These are phyloP conservation scores for Rubus parviflorus DNA, from an alignment of 306 rosid species.

Conservation along the genomic window DNA sequence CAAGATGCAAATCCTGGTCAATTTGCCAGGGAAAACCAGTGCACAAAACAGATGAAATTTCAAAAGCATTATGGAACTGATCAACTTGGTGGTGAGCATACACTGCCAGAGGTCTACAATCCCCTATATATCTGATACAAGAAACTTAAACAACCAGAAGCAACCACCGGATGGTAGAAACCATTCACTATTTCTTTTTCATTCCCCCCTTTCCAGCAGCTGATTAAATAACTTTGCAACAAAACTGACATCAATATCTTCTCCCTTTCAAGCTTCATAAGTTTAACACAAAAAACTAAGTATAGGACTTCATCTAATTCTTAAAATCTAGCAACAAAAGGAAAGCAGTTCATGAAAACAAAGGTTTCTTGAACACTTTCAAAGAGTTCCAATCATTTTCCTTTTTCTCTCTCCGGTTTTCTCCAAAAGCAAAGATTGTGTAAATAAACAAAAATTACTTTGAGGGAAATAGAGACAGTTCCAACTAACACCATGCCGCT, in stretches of 20 bases:
- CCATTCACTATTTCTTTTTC: background rate
- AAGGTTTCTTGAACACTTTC: too few relatives aligned
- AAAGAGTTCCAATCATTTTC: too few relatives aligned
- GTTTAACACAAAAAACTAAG: too few relatives aligned
- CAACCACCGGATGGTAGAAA: background rate
- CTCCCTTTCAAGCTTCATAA: background rate
- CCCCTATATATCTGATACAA: background rate
- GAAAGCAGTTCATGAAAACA: background rate
- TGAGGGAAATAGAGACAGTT: background rate
- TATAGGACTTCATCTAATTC: background rate
- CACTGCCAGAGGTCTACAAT: too few relatives aligned
- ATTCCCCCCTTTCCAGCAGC: background rate
- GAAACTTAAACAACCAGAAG: background rate
- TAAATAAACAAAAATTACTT: background rate
- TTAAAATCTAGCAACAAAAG: background rate
- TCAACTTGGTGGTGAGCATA: background rate
- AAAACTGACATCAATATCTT: background rate
- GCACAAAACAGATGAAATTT: background rate
- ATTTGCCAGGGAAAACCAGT: background rate
- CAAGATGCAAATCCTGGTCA: background rate
- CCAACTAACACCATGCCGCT: background rate
- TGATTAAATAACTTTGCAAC: too few relatives aligned
- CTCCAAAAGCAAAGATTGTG: background rate
- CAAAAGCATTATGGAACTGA: background rate
- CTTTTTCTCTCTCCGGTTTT: background rate